Evolutionary conservation across 2,329 filamentous ascomycete genomes (phyloP).

Genomic region (Arthrobotrys musiformis): DNA sequence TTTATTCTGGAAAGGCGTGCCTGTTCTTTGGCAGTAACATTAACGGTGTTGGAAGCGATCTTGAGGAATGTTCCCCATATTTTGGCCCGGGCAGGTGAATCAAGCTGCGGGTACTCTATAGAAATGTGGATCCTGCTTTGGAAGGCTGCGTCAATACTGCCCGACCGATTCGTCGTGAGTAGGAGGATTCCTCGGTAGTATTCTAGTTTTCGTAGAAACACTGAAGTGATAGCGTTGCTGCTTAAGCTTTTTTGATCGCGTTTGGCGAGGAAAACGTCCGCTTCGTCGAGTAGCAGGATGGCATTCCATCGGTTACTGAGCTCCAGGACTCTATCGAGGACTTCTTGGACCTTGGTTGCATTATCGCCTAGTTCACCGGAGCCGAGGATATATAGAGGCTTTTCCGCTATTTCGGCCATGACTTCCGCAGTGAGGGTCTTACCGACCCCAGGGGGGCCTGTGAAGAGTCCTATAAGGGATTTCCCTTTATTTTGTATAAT

Average conservation of each 20-base stretch:
- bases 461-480: slow-evolving; percentile 62
- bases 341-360: slow-evolving; percentile 71
- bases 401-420: slow-evolving; percentile 67
- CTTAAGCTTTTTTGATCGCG: slow-evolving; percentile 84
- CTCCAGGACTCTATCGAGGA: slow-evolving; percentile 85
- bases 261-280: slow-evolving; percentile 84
- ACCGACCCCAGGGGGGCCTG: slow-evolving; percentile 68
- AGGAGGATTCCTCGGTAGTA: slow-evolving; percentile 65
- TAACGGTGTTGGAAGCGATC: neutral
- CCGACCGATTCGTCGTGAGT: slow-evolving; percentile 64
- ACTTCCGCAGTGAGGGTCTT: slow-evolving; percentile 69
- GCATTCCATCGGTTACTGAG: slow-evolving; percentile 89
- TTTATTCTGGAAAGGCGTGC: neutral
- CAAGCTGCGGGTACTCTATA: slow-evolving; percentile 60
- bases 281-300: slow-evolving; percentile 85
- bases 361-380: slow-evolving; percentile 61
- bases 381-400: slow-evolving; percentile 62
- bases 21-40: neutral
- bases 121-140: slow-evolving; percentile 62
- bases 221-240: slow-evolving; percentile 79
- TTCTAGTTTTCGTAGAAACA: slow-evolving; percentile 64
- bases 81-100: slow-evolving; percentile 56
- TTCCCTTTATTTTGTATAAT: slow-evolving; percentile 68
- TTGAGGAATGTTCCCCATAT: slow-evolving; percentile 59
- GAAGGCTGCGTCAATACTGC: slow-evolving; percentile 63